Evolutionary conservation across 2,329 filamentous ascomycete genomes (phyloP).

Genomic region (Ambrosiella cleistominuta): DNA sequence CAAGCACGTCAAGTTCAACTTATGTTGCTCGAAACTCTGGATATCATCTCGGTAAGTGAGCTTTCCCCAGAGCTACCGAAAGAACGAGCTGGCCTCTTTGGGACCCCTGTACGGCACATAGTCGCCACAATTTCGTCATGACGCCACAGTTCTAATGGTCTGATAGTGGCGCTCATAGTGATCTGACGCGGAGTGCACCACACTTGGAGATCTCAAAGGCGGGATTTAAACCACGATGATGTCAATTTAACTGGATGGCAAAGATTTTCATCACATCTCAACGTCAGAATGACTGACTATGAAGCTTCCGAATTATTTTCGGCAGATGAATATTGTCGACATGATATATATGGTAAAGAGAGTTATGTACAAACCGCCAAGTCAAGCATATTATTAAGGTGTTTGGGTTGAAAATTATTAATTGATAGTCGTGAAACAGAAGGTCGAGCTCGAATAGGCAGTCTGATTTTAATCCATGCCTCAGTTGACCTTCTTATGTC

Average conservation of each 20-base stretch:
- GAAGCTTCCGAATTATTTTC: neutral
- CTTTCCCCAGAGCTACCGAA: constrained; percentile 3
- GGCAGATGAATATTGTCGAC: neutral
- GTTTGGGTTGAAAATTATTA: no score
- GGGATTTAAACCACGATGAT: neutral
- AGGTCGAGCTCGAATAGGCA: no score
- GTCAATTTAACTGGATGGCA: neutral
- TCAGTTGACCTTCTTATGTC: no score
- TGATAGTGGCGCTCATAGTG: neutral
- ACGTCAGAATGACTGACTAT: neutral
- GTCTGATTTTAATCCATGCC: no score
- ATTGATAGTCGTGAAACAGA: no score
- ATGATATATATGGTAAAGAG: no score
- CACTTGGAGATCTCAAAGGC: neutral
- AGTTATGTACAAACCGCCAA: no score
- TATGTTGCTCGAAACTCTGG: neutral
- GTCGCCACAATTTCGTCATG: neutral
- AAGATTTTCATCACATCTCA: neutral
- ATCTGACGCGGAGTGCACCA: neutral
- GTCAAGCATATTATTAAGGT: no score
- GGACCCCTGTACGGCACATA: neutral
- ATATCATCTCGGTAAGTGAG: neutral
- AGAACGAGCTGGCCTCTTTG: constrained; percentile 13
- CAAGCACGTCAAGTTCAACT: neutral
- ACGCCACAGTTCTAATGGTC: neutral